Percentiles rank a stretch among this genome's conserved stretches.
Evolutionary conservation across 1,284 basidiomycete genomes (phyloP).

Genomic region (Pseudozyma sp.): DNA sequence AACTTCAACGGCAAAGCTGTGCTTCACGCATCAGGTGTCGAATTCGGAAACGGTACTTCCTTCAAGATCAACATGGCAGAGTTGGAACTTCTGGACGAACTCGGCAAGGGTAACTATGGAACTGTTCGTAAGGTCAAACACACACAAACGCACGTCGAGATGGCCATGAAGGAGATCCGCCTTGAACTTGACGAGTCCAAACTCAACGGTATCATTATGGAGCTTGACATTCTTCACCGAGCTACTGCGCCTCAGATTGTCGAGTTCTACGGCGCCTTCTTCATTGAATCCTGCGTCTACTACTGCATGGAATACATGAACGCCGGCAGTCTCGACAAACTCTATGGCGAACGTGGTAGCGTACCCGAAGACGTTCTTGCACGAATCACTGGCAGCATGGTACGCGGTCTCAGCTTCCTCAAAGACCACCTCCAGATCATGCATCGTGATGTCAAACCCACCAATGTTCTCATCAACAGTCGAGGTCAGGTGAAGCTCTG

Average conservation of each 20-base stretch:
- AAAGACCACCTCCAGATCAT: conserved; percentile 97
- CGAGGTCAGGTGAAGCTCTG: conserved; percentile 93
- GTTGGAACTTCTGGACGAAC: conserved; percentile 84
- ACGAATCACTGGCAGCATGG: conserved; percentile 83
- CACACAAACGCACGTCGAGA: conserved; percentile 90
- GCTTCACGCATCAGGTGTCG: conserved; percentile 89
- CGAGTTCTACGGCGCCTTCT: conserved; percentile 98
- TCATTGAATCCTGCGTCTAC: conserved; percentile 97
- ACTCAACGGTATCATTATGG: conserved; percentile 96
- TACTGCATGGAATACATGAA: conserved; percentile 99
- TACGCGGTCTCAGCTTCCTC: conserved; percentile 91
- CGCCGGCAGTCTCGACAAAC: conserved; percentile 89
- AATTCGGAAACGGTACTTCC: conserved; percentile 91
- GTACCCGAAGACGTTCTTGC: conserved; percentile 88
- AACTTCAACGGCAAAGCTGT: conserved; percentile 95
- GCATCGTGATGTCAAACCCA: conserved; percentile 97
- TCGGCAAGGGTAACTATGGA: conserved; percentile 96
- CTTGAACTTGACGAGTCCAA: conserved; percentile 95
- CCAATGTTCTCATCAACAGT: conserved; percentile 91
- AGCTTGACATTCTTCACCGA: conserved; percentile 95
- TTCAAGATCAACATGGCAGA: conserved; percentile 97
- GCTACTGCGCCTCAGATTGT: conserved; percentile 91
- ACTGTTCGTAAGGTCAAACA: conserved; percentile 96
- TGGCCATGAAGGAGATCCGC: conserved; percentile 99
- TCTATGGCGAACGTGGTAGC: conserved; percentile 70